Conservation (phyloP, 2,329 filamentous ascomycete species). For the Aspergillus puulaauensis region DNA sequence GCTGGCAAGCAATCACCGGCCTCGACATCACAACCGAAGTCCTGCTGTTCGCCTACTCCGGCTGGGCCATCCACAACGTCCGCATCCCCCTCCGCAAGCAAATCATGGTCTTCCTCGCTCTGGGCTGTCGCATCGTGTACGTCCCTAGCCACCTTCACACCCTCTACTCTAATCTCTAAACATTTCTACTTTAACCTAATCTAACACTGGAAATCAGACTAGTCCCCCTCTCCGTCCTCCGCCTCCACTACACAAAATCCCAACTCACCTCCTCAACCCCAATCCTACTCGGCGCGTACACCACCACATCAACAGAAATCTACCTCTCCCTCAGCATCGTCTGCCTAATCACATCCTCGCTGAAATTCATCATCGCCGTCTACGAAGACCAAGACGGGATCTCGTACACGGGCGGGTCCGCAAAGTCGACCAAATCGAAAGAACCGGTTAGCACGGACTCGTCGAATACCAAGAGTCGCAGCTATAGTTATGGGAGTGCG, state of each 20-base stretch:
- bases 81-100: slow-evolving; percentile 42
- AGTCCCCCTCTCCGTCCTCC: slow-evolving; percentile 40
- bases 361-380: slow-evolving; percentile 46
- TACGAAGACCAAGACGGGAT: slow-evolving; percentile 28
- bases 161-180: no score
- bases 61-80: slow-evolving; percentile 39
- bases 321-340: slow-evolving; percentile 45
- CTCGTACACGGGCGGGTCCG: slow-evolving; percentile 20
- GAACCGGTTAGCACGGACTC: neutral
- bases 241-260: slow-evolving; percentile 36
- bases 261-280: slow-evolving; percentile 35
- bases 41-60: slow-evolving; percentile 36
- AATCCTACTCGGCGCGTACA: slow-evolving; percentile 36
- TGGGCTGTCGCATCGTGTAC: slow-evolving; percentile 44
- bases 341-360: slow-evolving; percentile 43
- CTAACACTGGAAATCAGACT: slow-evolving; percentile 26
- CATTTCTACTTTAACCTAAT: no score
- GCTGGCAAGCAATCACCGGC: slow-evolving; percentile 40
- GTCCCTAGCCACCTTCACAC: slow-evolving; percentile 4
- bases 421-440: neutral
- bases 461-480: neutral
- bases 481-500: neutral
- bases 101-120: slow-evolving; percentile 39
- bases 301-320: slow-evolving; percentile 40
- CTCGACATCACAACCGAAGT: slow-evolving; percentile 45